A percentile compares a stretch with the other conserved stretches of the same genome.
These are phyloP conservation scores for Ceratocystiopsis minuta DNA, from an alignment of 2,329 filamentous ascomycete genomes.

Conservation along the genomic window DNA sequence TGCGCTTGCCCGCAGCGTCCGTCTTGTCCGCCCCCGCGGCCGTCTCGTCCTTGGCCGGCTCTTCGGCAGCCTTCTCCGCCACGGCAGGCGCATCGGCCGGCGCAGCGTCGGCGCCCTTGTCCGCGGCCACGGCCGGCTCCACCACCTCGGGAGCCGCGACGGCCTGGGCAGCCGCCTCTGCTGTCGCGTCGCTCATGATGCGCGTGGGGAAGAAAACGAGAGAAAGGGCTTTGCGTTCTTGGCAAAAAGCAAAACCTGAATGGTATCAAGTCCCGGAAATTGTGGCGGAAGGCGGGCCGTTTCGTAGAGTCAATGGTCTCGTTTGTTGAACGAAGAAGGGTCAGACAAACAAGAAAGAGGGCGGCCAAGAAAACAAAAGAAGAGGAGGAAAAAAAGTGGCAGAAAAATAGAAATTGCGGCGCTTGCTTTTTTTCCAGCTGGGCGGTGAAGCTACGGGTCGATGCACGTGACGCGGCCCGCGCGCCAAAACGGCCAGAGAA, in stretches of 20 bases:
- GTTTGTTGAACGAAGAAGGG: background rate
- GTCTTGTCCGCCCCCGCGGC: conserved; percentile 15
- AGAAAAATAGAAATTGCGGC: too few species aligned
- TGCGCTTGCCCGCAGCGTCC: conserved; percentile 20
- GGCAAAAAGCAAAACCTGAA: too few species aligned
- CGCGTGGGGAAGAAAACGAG: too few species aligned
- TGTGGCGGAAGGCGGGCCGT: too few species aligned
- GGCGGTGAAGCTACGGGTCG: too few species aligned
- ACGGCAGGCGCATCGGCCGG: conserved; percentile 15
- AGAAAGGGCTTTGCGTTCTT: too few species aligned
- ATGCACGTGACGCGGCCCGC: too few species aligned
- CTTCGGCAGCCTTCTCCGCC: conserved; percentile 20
- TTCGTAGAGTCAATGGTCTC: background rate
- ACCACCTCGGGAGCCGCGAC: conserved; percentile 6
- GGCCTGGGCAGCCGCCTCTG: conserved; percentile 10
- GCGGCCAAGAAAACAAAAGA: background rate
- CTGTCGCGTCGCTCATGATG: conserved; percentile 11
- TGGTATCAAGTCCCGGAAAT: too few species aligned
- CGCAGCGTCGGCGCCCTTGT: conserved; percentile 6
- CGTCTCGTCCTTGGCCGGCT: conserved; percentile 16
- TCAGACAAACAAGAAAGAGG: background rate
- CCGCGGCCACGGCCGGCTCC: background rate
- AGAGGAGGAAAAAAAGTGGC: conserved; percentile 1
- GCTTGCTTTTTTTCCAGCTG: too few species aligned
- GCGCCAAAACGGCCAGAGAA: too few species aligned